phyloP scores from a whole-genome alignment of 2,329 filamentous ascomycete genomes.

The Botrytis elliptica region DNA sequence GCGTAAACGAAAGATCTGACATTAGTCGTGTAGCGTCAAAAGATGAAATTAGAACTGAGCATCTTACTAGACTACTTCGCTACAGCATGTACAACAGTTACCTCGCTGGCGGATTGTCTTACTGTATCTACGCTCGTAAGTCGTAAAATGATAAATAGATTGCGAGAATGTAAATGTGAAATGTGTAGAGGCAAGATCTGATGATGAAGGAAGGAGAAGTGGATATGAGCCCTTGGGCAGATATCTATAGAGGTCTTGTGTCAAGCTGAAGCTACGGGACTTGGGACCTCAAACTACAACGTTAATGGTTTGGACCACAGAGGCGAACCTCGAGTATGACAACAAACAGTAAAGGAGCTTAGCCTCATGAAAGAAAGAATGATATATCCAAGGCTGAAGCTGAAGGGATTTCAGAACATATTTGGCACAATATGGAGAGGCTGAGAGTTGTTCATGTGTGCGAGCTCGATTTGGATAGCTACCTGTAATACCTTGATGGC shows the following conservation, averaged over 20 bases:
- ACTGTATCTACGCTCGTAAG: neutral
- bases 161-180: neutral
- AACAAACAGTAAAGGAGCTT: neutral
- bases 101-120: neutral
- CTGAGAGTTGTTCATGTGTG: neutral
- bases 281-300: neutral
- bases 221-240: neutral
- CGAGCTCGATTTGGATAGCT: neutral
- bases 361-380: neutral
- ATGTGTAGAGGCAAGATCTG: neutral
- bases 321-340: neutral
- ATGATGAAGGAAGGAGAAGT: neutral
- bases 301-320: neutral
- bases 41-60: neutral
- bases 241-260: neutral
- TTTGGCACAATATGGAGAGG: too few species aligned
- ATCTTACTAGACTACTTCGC: neutral
- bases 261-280: neutral
- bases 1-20: neutral
- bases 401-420: neutral
- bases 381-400: neutral
- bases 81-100: neutral
- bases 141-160: conserved; percentile 4
- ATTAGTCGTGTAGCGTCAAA: neutral
- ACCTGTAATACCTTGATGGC: too few species aligned